A percentile compares a stretch with the other conserved stretches of the same genome.
These are phyloP conservation scores for Cercospora nicotianae DNA, from an alignment of 2,329 filamentous ascomycete species.

Conservation along the genomic window DNA sequence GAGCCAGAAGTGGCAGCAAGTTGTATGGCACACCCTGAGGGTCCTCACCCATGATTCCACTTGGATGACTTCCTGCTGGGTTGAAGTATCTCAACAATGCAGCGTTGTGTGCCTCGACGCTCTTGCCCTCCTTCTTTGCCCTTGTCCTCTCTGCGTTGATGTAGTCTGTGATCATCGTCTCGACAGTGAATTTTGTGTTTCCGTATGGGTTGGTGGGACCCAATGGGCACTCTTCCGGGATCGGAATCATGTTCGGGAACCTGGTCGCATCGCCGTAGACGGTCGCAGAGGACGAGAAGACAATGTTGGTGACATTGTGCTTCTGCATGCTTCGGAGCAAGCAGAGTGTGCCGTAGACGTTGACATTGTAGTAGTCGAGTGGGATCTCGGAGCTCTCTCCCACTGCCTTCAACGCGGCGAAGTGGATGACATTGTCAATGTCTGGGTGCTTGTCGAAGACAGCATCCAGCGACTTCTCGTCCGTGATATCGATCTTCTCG, in stretches of 20 bases:
- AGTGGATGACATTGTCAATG: slow-evolving; percentile 98
- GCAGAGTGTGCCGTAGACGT: slow-evolving; percentile 87
- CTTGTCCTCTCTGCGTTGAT: slow-evolving; percentile 84
- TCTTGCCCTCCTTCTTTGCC: slow-evolving; percentile 74
- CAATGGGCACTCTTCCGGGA: slow-evolving; percentile 93
- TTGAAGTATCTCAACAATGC: slow-evolving; percentile 97
- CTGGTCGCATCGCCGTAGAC: slow-evolving; percentile 98
- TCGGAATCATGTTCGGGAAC: slow-evolving; percentile 97
- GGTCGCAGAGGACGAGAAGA: slow-evolving; percentile 97
- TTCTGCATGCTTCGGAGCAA: slow-evolving; percentile 84
- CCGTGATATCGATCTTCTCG: slow-evolving; percentile 82
- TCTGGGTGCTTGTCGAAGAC: slow-evolving; percentile 87
- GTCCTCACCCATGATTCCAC: slow-evolving; percentile 96
- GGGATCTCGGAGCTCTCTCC: slow-evolving; percentile 93
- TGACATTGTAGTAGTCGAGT: slow-evolving; percentile 96
- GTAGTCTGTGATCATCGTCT: slow-evolving; percentile 87
- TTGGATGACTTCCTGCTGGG: slow-evolving; percentile 90
- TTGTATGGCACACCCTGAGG: slow-evolving; percentile 95
- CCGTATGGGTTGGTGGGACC: slow-evolving; percentile 98
- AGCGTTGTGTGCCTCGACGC: slow-evolving; percentile 82
- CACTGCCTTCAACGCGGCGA: slow-evolving; percentile 96
- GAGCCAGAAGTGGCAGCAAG: slow-evolving; percentile 86
- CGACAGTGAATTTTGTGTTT: slow-evolving; percentile 90
- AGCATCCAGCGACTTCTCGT: slow-evolving; percentile 77
- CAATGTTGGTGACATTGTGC: slow-evolving; percentile 92